A percentile compares a stretch with the other conserved stretches of the same genome.
These are phyloP conservation scores for Coffea humblotiana DNA, from an alignment of 305 asterid genomes.

Conservation along the genomic window DNA sequence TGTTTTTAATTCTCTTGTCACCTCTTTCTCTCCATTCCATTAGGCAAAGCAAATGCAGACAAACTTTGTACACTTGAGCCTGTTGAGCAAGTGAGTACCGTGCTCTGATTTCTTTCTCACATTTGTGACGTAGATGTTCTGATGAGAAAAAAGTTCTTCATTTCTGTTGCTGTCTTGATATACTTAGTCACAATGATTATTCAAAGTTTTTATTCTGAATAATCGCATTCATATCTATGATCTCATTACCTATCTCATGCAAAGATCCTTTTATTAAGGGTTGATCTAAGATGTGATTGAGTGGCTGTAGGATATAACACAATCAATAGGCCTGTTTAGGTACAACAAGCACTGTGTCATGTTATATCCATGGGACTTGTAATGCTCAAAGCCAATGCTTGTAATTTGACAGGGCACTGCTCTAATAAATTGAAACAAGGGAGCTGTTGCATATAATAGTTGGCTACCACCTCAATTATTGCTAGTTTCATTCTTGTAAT, in stretches of 20 bases:
- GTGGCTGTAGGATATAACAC: background rate
- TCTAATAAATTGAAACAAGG: background rate
- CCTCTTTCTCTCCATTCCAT: slow-evolving; percentile 19
- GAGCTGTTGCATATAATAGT: background rate
- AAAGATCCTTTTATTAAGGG: background rate
- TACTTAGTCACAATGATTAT: background rate
- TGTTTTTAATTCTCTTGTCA: slow-evolving; percentile 15
- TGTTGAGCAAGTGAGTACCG: slow-evolving; percentile 79
- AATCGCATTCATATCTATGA: background rate
- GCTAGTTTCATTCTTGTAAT: background rate
- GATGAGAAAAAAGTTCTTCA: background rate
- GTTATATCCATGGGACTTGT: background rate
- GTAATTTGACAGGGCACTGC: background rate
- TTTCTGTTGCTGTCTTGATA: background rate
- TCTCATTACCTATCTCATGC: background rate
- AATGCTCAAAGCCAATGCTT: background rate
- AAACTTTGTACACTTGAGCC: slow-evolving; percentile 72
- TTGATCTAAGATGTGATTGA: background rate
- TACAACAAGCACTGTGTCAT: background rate
- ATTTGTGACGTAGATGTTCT: background rate
- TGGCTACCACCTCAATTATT: background rate
- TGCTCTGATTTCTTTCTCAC: slow-evolving; percentile 22
- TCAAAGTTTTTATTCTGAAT: background rate
- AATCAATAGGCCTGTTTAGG: background rate
- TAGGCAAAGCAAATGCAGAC: slow-evolving; percentile 93